Conservation (phyloP, 441 rosid genomes). For the Theobroma grandiflorum region DNA sequence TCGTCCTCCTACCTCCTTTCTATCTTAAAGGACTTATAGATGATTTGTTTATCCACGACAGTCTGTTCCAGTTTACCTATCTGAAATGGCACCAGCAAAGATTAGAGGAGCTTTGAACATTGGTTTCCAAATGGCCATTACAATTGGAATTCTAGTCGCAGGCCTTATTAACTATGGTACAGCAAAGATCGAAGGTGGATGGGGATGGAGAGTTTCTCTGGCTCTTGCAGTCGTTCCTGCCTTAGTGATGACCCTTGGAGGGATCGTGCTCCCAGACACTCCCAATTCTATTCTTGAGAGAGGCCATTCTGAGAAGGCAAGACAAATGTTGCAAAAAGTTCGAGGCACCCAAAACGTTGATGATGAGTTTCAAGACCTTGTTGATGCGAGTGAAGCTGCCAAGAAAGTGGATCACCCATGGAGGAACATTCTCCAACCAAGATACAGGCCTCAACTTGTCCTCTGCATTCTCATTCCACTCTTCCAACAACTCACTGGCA, state of each 20-base stretch:
- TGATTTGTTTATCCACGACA: constrained; percentile 18
- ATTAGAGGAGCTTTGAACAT: constrained; percentile 59
- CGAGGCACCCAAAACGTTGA: constrained; percentile 50
- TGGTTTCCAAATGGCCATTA: constrained; percentile 57
- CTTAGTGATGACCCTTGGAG: constrained; percentile 48
- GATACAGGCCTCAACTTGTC: constrained; percentile 25
- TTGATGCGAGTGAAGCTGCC: constrained; percentile 18
- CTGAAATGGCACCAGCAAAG: constrained; percentile 58
- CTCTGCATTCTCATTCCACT: constrained; percentile 18
- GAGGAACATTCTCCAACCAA: constrained; percentile 17
- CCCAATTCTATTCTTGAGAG: constrained; percentile 56
- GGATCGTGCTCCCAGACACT: constrained; percentile 54
- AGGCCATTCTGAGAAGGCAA: constrained; percentile 53
- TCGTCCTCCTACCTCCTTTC: neutral
- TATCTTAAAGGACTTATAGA: neutral
- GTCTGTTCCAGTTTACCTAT: constrained; percentile 59
- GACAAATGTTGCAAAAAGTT: constrained; percentile 44
- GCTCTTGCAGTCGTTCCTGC: constrained; percentile 55
- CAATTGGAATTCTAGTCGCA: constrained; percentile 51
- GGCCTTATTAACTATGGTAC: constrained; percentile 52
- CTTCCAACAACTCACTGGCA: constrained; percentile 10
- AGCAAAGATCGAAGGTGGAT: constrained; percentile 47
- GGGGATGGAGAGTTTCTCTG: constrained; percentile 60
- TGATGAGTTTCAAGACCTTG: constrained; percentile 17
- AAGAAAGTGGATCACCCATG: constrained; percentile 16